Conservation (phyloP, 2,329 filamentous ascomycete species). For the Exophiala sp. region DNA sequence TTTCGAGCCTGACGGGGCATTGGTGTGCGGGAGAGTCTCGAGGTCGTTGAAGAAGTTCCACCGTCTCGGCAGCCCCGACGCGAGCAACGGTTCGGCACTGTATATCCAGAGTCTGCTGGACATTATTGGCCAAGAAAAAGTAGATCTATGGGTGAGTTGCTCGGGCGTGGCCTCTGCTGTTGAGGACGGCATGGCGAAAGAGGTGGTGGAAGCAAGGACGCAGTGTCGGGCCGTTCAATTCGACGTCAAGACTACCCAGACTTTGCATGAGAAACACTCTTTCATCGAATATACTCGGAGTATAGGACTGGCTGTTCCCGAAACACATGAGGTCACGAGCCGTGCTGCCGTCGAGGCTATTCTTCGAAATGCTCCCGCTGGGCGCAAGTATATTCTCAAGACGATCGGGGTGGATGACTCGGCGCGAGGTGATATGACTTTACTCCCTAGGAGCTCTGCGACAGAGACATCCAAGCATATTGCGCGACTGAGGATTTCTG, state of each 20-base stretch:
- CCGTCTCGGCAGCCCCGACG: constrained; percentile 36
- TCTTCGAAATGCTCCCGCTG: constrained; percentile 39
- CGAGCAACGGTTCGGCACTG: constrained; percentile 35
- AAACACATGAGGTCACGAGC: constrained; percentile 50
- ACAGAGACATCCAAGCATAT: constrained; percentile 53
- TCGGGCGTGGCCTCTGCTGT: constrained; percentile 61
- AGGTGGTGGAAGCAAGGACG: constrained; percentile 54
- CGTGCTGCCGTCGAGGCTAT: constrained; percentile 49
- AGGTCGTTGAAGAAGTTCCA: constrained; percentile 52
- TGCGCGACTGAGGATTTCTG: constrained; percentile 50
- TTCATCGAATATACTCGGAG: constrained; percentile 57
- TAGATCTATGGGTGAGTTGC: constrained; percentile 68
- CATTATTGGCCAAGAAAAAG: constrained; percentile 54
- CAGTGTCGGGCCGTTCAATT: constrained; percentile 60
- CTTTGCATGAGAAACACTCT: constrained; percentile 58
- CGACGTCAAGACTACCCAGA: constrained; percentile 49
- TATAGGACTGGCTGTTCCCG: constrained; percentile 51
- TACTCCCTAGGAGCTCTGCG: constrained; percentile 53
- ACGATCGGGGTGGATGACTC: constrained; percentile 57
- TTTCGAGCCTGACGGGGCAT: constrained; percentile 46
- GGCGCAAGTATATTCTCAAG: constrained; percentile 59
- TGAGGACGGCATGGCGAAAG: constrained; percentile 61
- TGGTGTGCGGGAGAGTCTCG: constrained; percentile 55
- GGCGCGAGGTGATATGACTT: constrained; percentile 56
- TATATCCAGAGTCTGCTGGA: constrained; percentile 55